These are phyloP conservation scores for Xylaria sp. DNA, from an alignment of 2,329 filamentous ascomycete species.

Conservation along the genomic window DNA sequence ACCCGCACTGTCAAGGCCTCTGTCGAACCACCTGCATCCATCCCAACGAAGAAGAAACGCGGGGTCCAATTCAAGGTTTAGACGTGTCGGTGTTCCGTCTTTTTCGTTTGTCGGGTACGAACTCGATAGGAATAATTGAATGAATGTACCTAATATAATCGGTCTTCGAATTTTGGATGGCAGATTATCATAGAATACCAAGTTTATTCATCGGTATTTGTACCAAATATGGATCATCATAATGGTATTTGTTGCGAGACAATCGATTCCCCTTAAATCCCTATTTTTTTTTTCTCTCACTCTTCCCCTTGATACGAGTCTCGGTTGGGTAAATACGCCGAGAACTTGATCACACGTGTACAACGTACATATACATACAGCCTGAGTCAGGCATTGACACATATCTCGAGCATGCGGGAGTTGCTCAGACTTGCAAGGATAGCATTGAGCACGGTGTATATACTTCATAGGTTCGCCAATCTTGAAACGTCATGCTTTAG, in stretches of 20 bases:
- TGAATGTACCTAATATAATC: background rate
- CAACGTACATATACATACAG: conserved; percentile 11
- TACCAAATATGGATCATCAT: background rate
- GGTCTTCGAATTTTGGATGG: background rate
- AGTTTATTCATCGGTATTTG: background rate
- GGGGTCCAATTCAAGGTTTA: conserved; percentile 24
- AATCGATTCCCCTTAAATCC: background rate
- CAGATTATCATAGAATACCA: background rate
- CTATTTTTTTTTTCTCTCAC: background rate
- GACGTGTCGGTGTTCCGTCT: conserved; percentile 17
- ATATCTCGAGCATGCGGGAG: conserved; percentile 15
- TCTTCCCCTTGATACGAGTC: background rate
- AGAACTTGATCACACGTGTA: background rate
- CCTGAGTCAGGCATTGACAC: conserved; percentile 15
- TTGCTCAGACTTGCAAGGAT: background rate
- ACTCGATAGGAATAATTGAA: background rate
- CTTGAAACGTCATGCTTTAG: conserved; percentile 30
- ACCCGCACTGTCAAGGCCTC: conserved; percentile 32
- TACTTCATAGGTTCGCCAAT: background rate
- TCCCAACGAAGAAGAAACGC: conserved; percentile 19
- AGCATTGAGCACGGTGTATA: background rate
- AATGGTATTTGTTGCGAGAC: conserved; percentile 4
- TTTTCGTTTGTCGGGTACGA: background rate
- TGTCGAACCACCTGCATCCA: conserved; percentile 11
- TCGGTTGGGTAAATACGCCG: conserved; percentile 20